Percentiles rank a stretch among this genome's conserved stretches.
Conservation (phyloP, 768 basidiomycete genomes). For the Auricularia auricula-judae region DNA sequence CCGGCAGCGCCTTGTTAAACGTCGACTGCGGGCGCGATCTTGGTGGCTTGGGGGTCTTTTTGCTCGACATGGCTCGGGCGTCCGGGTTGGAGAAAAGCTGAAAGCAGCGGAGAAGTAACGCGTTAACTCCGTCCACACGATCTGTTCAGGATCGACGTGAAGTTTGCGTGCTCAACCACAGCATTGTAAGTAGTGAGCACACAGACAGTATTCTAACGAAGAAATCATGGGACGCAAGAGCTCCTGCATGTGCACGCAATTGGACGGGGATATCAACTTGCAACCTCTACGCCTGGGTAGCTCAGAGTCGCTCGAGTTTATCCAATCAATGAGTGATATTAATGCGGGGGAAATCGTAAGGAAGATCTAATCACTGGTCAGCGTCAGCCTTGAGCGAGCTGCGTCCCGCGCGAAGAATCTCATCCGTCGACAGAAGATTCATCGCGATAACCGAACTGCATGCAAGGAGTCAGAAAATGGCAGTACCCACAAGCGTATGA, state of each 20-base stretch:
- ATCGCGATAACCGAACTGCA: conserved; percentile 87
- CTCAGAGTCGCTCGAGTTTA: too few relatives aligned
- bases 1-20: conserved; percentile 34
- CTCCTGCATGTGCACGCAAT: too few relatives aligned
- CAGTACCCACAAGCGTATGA: conserved; percentile 7
- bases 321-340: too few relatives aligned
- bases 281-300: too few relatives aligned
- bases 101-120: background rate
- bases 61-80: background rate
- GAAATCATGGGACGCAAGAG: too few relatives aligned
- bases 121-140: too few relatives aligned
- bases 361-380: conserved; percentile 21
- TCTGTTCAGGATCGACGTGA: too few relatives aligned
- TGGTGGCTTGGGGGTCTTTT: conserved; percentile 1
- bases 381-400: conserved; percentile 81
- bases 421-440: conserved; percentile 90
- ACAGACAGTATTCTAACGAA: too few relatives aligned
- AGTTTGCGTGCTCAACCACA: too few relatives aligned
- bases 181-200: too few relatives aligned
- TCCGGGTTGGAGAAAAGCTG: background rate
- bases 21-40: conserved; percentile 2
- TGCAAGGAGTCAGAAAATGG: conserved; percentile 14
- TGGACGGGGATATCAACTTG: too few relatives aligned
- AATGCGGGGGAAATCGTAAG: too few relatives aligned
- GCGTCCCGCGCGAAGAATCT: conserved; percentile 83